These are phyloP conservation scores for Picochlorum costavermella DNA, from an alignment of 139 green algal species.

Conservation along the genomic window DNA sequence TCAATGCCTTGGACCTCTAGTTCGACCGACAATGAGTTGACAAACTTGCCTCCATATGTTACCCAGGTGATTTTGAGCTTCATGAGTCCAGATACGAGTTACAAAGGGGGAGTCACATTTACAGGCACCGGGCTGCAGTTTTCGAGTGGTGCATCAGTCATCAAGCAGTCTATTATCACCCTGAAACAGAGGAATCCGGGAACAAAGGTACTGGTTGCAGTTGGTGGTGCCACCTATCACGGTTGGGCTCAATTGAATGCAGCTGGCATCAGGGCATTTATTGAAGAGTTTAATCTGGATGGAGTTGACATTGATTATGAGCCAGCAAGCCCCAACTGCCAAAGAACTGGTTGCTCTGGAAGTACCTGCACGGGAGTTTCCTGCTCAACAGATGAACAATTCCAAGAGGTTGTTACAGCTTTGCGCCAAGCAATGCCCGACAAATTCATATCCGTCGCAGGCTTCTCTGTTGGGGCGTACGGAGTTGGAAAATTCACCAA, in stretches of 20 bases:
- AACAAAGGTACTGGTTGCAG: conserved; percentile 4
- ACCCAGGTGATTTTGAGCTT: conserved; percentile 14
- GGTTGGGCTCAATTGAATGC: conserved; percentile 8
- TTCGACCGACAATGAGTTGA: conserved; percentile 11
- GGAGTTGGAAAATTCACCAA: conserved; percentile 5
- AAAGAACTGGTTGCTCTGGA: background rate
- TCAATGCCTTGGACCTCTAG: conserved; percentile 7
- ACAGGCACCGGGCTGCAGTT: conserved; percentile 4
- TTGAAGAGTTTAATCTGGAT: conserved; percentile 8
- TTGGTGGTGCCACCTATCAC: conserved; percentile 9
- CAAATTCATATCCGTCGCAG: background rate
- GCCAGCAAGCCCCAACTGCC: background rate
- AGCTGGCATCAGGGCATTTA: background rate
- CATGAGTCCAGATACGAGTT: conserved; percentile 4
- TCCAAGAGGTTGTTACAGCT: background rate
- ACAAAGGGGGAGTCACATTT: conserved; percentile 5
- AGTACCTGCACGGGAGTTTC: background rate
- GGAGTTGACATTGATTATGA: conserved; percentile 13
- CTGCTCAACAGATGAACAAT: conserved; percentile 3
- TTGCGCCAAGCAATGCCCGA: background rate
- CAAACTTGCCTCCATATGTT: conserved; percentile 32
- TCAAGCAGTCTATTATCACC: conserved; percentile 3
- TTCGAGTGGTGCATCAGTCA: background rate
- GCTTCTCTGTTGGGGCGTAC: conserved; percentile 2
- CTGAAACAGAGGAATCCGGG: background rate